Base-by-base conservation (phyloP, 2,329 filamentous ascomycete species). In the Beauveria scarabaeidicola region DNA sequence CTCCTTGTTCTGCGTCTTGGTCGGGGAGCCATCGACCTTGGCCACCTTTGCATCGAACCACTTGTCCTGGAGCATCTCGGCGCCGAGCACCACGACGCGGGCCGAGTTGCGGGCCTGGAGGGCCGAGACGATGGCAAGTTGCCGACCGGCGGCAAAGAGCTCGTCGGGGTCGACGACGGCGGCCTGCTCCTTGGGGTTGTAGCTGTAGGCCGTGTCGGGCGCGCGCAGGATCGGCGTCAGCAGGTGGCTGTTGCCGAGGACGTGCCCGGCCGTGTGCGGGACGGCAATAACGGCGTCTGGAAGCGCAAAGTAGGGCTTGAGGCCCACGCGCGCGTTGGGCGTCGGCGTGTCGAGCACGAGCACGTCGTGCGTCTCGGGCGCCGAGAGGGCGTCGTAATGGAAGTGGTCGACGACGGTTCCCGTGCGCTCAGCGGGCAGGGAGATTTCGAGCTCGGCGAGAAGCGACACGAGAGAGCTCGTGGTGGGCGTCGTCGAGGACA, bases 41-140 rank as follows among this genome's bases (percentile, higher is more conserved):
- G 87, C 81, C 52, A 95, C 90, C 70, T 85, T 86, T 59, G 88
- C 89, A 60, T 88, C 86, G 69, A 97, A 91, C 90, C 93, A 97
- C 73, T 85, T 81, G 74, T 99, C 85, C 74, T 91, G 85, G 63
- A 99, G 80, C 77, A 93, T 85, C 75, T 97, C 94, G 32, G 87
- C 87, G 29, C 92, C 93, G 44, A 97, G 76, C 21, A 99, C 82
- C 40, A 88, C 87, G 69, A 99, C 83, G 61, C 94, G 89, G 8
- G 94, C 94, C 59, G 90, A 95, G 79, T 97, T 97, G 73, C 91
- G 88, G 32, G 90, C 91, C 77, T 99, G 94, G 74, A 96, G 78
- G 11, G 88, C 82, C 15, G 91, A 91, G n/a, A 96, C 84, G 23
- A 99, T 80, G 47, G 85, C 84, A 64, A 99, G 79, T 78, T 99